Conservation (phyloP, 495 filamentous ascomycete genomes). For the Lophiotrema nucula region DNA sequence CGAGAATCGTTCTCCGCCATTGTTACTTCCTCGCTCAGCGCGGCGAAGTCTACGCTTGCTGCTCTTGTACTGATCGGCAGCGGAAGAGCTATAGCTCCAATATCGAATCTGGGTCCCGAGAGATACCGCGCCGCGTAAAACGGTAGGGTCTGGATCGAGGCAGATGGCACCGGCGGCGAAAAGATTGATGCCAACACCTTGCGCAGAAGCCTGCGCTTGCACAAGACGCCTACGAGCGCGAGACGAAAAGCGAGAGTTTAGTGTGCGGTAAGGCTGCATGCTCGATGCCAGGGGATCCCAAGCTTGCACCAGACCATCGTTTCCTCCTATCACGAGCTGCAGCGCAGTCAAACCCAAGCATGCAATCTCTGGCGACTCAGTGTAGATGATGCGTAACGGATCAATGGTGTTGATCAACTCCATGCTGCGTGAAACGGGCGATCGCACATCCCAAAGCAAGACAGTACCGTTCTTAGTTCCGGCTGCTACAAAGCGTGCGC, state of each 20-base stretch:
- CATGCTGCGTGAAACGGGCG: slow-evolving; percentile 52
- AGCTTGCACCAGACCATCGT: slow-evolving; percentile 90
- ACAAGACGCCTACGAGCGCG: slow-evolving; percentile 72
- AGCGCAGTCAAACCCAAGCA: slow-evolving; percentile 83
- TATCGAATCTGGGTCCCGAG: slow-evolving; percentile 84
- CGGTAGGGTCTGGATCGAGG: slow-evolving; percentile 85
- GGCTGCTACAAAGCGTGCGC: slow-evolving; percentile 75
- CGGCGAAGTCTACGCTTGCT: slow-evolving; percentile 63
- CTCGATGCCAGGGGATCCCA: slow-evolving; percentile 93
- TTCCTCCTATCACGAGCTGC: slow-evolving; percentile 88
- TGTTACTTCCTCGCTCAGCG: slow-evolving; percentile 58
- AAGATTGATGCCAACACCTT: slow-evolving; percentile 70
- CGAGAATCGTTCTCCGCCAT: slow-evolving; percentile 54
- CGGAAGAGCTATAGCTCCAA: slow-evolving; percentile 83
- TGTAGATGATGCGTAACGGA: slow-evolving; percentile 79
- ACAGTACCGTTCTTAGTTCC: slow-evolving; percentile 79
- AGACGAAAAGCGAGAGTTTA: slow-evolving; percentile 83
- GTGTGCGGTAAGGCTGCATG: slow-evolving; percentile 73
- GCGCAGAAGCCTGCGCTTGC: slow-evolving; percentile 65
- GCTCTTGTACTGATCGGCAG: slow-evolving; percentile 62
- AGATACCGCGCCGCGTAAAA: slow-evolving; percentile 87
- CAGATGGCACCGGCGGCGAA: slow-evolving; percentile 80
- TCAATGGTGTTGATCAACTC: slow-evolving; percentile 54
- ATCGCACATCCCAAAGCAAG: slow-evolving; percentile 81
- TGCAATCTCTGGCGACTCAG: slow-evolving; percentile 85